Evolutionary conservation across 2,329 filamentous ascomycete genomes (phyloP), one percentile per base, ranked within the genome.

Genomic region (Emericellopsis atlantica): DNA sequence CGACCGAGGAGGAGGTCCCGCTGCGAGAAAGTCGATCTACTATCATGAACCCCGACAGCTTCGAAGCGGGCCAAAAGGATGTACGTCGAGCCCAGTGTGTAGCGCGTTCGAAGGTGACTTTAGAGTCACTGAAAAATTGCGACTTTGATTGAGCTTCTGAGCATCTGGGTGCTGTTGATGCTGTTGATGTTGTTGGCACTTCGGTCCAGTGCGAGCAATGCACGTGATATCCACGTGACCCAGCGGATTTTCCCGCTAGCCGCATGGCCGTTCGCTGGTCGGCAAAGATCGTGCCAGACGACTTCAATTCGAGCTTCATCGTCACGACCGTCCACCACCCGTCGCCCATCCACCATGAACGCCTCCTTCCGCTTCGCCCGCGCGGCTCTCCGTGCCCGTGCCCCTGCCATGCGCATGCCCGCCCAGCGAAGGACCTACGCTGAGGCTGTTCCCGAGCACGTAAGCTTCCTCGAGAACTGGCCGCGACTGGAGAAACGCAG

Each of bases 361-460:
- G 84, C 87, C 66, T 71, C 95, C 26, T 29, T 29, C 70, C 87
- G 89, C 69, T 74, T 95, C 68, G 85, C 88, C 73, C 84, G 90
- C 68, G 78, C 80, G 67, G 90, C 87, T 71, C 75, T 95, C 65
- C 77, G 87, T 69, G 85, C 79, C 60, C 83, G 82, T 59, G 82
- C 88, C 60, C 71, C 83, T 59, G 76, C 81, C 63, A 71, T 90
- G 66, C 76, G 81, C 64, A 73, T 79, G 54, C 79, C 84, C 55
- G 59, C 86, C 51, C 84, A 89, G 74, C 83, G 87, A 66, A 81
- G 92, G 75, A 81, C 82, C 57, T 98, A 98, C 66, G 92, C 85
- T 57, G 85, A 90, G 62, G 84, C 84, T 53, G 80, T 87, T 55
- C 70, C 81, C 59, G 85, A 90, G 76, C 90, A 90, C 80, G 78